Conservation (phyloP, 2,329 filamentous ascomycete genomes). For the Scleromitrula shiraiana region DNA sequence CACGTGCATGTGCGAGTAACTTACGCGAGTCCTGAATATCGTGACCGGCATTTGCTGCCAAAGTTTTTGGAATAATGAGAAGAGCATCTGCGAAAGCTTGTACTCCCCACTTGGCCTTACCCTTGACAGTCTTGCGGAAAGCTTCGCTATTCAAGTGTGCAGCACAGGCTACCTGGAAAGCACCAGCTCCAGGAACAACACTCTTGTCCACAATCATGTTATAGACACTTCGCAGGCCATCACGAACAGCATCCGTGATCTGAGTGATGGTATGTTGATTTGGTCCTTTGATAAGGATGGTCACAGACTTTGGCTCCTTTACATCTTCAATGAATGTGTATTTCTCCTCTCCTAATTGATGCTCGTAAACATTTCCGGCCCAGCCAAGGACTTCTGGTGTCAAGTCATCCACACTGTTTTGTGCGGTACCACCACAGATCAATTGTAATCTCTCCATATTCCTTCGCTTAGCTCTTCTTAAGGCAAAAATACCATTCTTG, state of each 20-base stretch:
- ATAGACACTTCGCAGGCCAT: conserved; percentile 92
- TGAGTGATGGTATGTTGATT: conserved; percentile 95
- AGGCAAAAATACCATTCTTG: conserved; percentile 95
- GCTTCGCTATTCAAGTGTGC: conserved; percentile 78
- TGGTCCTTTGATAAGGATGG: conserved; percentile 93
- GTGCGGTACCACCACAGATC: conserved; percentile 80
- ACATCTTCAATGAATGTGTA: conserved; percentile 98
- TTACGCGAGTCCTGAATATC: conserved; percentile 92
- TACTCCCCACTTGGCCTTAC: conserved; percentile 95
- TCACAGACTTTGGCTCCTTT: conserved; percentile 97
- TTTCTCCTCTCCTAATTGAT: conserved; percentile 96
- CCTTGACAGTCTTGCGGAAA: conserved; percentile 87
- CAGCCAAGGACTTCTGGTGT: conserved; percentile 83
- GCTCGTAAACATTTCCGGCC: conserved; percentile 95
- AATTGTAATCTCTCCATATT: conserved; percentile 99
- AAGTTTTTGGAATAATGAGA: conserved; percentile 91
- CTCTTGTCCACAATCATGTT: conserved; percentile 99
- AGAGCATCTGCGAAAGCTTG: conserved; percentile 91
- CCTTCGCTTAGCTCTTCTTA: conserved; percentile 89
- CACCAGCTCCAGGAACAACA: conserved; percentile 88
- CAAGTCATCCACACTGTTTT: conserved; percentile 95
- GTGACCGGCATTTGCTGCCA: conserved; percentile 91
- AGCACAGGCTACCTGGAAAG: conserved; percentile 92
- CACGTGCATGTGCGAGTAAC: conserved; percentile 32
- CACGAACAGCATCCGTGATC: conserved; percentile 91